phyloP scores from a whole-genome alignment of 2,329 filamentous ascomycete species.

The Alternaria atra region DNA sequence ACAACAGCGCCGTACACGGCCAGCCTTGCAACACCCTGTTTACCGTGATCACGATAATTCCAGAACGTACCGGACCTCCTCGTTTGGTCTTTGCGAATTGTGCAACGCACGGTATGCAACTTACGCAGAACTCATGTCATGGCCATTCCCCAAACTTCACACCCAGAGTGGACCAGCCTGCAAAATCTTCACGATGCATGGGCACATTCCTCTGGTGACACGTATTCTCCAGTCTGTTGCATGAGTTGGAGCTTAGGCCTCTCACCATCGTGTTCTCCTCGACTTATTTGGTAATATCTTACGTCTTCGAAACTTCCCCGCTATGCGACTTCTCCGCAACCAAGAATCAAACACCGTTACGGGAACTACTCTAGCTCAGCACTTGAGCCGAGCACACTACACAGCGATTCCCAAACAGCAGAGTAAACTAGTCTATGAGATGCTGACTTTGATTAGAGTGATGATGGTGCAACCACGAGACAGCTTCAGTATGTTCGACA shows the following conservation, averaged over 20 bases:
- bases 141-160: not conserved
- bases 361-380: conserved; percentile 45
- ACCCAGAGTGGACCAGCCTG: conserved; percentile 5
- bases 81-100: not conserved
- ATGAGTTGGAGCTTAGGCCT: conserved; percentile 29
- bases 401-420: not conserved
- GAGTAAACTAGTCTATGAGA: not conserved
- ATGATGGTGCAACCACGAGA: not conserved
- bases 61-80: not conserved
- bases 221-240: conserved; percentile 28
- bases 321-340: conserved; percentile 40
- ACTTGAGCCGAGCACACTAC: conserved; percentile 31
- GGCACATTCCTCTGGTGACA: conserved; percentile 26
- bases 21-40: not conserved
- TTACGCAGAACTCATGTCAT: conserved; percentile 6
- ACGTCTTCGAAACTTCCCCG: conserved; percentile 51
- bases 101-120: not conserved
- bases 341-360: conserved; percentile 26
- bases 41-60: not conserved
- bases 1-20: not conserved
- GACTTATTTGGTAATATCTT: conserved; percentile 44
- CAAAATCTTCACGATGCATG: conserved; percentile 34
- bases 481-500: not conserved
- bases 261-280: conserved; percentile 29
- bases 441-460: not conserved